Base-by-base conservation (phyloP, 2,329 filamentous ascomycete species). In the Paracorniculantispora psalliotae region DNA sequence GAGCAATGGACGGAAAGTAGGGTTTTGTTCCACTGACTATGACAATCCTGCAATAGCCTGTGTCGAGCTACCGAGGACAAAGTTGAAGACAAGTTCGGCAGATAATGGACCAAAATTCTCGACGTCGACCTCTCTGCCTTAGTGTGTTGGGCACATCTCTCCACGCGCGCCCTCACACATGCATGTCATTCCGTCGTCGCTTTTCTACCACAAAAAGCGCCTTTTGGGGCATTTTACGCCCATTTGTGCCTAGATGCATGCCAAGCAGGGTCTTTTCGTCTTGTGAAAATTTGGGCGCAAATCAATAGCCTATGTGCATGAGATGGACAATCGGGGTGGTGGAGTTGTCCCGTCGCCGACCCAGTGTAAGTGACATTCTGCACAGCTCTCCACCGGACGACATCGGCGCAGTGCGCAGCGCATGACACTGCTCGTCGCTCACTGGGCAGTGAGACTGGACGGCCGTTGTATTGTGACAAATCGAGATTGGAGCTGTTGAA, bases 281-380 rank as follows among this genome's bases (percentile, higher is more conserved):
- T n/a, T 4, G 25, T 25, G 10, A 3, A 26, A 17, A n/a, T 23
- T 6, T 23, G 10, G n/a, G 23, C 35, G 17, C 35, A 30, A 21
- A 26, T 13, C 6, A 12, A 35, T 13, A 25, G 3, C 33, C 19
- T 25, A 2, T 54, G 9, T 28, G 46, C 15, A 13, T 12, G n/a
- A 13, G 23, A 41, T 23, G 25, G 52, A 35, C 44, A 41, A 46
- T 48, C 54, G 54, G 54, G 4, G 8, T 56, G 53, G 44, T 41
- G 44, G 54, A 57, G 54, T 49, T 57, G 54, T 30, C 35, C 49
- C 49, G 49, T 41, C 33, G 35, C 50, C 50, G 23, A 6, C 35
- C 30, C 21, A 35, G 23, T 53, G 21, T 26, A 51, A 47, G 52
- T 47, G 52, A 46, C 28, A 46, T 46, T n/a, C 41, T 9, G 23